These are phyloP conservation scores for Exophiala spinifera DNA, from an alignment of 2,329 filamentous ascomycete species.

Conservation along the genomic window DNA sequence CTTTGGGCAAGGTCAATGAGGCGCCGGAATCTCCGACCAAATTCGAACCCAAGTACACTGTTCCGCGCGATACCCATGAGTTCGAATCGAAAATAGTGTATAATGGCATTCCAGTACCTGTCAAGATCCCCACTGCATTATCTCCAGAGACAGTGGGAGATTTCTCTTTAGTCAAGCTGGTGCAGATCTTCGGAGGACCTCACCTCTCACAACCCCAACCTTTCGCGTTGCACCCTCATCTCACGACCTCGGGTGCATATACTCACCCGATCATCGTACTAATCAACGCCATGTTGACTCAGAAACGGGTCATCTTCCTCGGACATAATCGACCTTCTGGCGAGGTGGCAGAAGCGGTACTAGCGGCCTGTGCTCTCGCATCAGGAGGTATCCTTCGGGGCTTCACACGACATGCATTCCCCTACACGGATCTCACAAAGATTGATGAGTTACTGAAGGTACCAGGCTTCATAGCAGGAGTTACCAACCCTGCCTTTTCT, in stretches of 20 bases:
- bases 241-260: constrained; percentile 83
- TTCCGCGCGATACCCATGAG: constrained; percentile 93
- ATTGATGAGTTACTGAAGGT: constrained; percentile 95
- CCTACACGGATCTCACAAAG: constrained; percentile 96
- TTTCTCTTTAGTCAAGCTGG: constrained; percentile 95
- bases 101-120: constrained; percentile 92
- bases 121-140: constrained; percentile 91
- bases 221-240: constrained; percentile 81
- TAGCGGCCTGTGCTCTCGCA: constrained; percentile 90
- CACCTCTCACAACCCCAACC: constrained; percentile 80
- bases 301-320: constrained; percentile 94
- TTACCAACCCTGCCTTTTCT: constrained; percentile 95
- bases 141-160: constrained; percentile 96
- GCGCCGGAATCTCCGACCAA: constrained; percentile 51
- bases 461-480: constrained; percentile 94
- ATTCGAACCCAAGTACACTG: constrained; percentile 63
- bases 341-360: constrained; percentile 94
- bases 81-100: constrained; percentile 95
- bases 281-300: constrained; percentile 88
- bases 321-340: constrained; percentile 93
- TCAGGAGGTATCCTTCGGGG: constrained; percentile 89
- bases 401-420: constrained; percentile 94
- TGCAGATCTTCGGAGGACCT: constrained; percentile 84
- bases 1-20: constrained; percentile 34
- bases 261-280: constrained; percentile 96